Evolutionary conservation across 2,329 filamentous ascomycete genomes (phyloP), one percentile per base, ranked within the genome.

Genomic region (Aspergillus ochraceoroseus): DNA sequence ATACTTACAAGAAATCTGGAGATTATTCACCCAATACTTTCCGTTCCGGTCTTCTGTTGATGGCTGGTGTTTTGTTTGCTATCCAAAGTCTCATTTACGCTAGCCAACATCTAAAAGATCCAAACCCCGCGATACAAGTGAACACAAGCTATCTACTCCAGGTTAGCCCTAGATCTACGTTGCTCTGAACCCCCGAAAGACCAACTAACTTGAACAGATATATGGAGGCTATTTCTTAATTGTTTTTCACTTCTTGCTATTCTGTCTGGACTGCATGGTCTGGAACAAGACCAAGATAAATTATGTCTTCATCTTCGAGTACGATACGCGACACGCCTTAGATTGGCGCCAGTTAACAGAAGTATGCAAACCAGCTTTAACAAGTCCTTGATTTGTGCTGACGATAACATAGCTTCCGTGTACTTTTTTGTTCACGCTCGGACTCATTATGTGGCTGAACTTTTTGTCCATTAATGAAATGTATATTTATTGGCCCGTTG

Each of bases 281-380:
- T 98, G 90, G 87, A 79, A 80, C 4, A 71, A 71, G 36, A 81
- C 83, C 61, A 94, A 90, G 65, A 86, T 98, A 66, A 98, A 98
- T 61, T 96, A 96, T 62, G 79, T 83, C 38, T 95, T 95, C 63
- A 87, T 96, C 53, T 98, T 98, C 59, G 92, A 98, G 66, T 92
- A 95, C 58, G 89, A 96, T 69, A 82, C 83, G 38, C 76, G 90
- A 43, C 81, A 92, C 61, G 79, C 83, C 49, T 70, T 96, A 18
- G 87, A 96, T 63, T 98, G 90, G 88, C 81, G 86, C 52, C 82
- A 95, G 61, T 72, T 95, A 19, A 74, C 84, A 5, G 85, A 92
- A 67, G 76, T 79, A 59, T 54, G 67, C 3, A 5, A 8, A n/a
- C 26, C 3, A 6, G 30, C 22, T n/a, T 17, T 13, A 19, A 8